Base-by-base conservation (phyloP, 768 basidiomycete genomes). In the Rhodotorula graminis region DNA sequence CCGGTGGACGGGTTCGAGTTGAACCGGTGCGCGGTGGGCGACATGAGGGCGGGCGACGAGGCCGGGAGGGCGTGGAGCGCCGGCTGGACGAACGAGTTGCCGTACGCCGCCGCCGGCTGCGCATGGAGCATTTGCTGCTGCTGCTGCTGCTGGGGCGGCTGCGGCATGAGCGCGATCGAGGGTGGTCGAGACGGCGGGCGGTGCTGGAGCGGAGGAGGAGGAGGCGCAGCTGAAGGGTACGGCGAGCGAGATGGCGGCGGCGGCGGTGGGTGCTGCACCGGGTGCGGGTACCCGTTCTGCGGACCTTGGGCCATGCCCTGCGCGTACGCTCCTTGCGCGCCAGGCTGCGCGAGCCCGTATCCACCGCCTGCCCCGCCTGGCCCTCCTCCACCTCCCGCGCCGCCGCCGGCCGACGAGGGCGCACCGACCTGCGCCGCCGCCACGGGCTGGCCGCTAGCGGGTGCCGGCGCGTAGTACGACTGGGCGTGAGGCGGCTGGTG, bases 191-290 rank as follows among this genome's bases (percentile, higher is more conserved):
- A 55, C 0, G 53, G 53, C 53, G 53, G 29, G n/a, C 12, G 53
- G 53, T 55, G 53, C 27, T n/a, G 14, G 0, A 4, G 52, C 27
- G 27, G 53, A 4, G 27, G 53, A 14, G 53, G 53, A 29, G 53
- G 53, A 1, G 7, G 53, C n/a, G n/a, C n/a, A 0, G n/a, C 1
- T 0, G 53, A n/a, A 14, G 27, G 8, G n/a, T n/a, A 29, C 27
- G 23, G 50, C 50, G 50, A 25, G 50, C 23, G 14, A 3, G 53
- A 12, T 2, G 27, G 27, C 14, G 27, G 27, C n/a, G 14, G 53
- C 53, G 53, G 27, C n/a, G 27, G 27, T 10, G 53, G 53, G 3
- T 52, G 50, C n/a, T 53, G 52, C 27, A n/a, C 14, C n/a, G 29
- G 53, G n/a, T n/a, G 53, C 27, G 15, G 16, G 53, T 16, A 29